A percentile compares a stretch with the other conserved stretches of the same genome.
These are phyloP conservation scores for Penicillium parvum DNA, from an alignment of 495 filamentous ascomycete genomes.

Conservation along the genomic window DNA sequence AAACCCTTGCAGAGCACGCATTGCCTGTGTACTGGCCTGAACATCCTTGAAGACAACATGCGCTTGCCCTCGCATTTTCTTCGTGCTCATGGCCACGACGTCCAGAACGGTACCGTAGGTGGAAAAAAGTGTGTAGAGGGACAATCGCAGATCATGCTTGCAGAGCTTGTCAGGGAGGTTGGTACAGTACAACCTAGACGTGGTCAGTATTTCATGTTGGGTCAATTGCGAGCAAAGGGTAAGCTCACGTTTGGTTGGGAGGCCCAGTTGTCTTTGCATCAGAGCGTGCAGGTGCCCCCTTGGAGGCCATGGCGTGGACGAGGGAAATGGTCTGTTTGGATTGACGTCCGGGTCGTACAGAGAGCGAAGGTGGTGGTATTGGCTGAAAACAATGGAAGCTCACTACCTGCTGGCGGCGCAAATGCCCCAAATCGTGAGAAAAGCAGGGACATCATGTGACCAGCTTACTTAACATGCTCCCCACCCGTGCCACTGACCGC, in stretches of 20 bases:
- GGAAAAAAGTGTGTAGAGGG: conserved; percentile 88
- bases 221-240: conserved; percentile 9
- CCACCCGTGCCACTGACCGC: too few relatives aligned
- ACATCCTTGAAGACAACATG: conserved; percentile 88
- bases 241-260: conserved; percentile 70
- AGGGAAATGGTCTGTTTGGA: background rate
- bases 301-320: conserved; percentile 35
- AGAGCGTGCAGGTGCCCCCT: conserved; percentile 30
- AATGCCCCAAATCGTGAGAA: conserved; percentile 14
- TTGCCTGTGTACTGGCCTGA: conserved; percentile 80
- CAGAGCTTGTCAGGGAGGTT: conserved; percentile 83
- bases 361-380: background rate
- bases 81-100: conserved; percentile 82
- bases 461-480: conserved; percentile 19
- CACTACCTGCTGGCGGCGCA: conserved; percentile 1
- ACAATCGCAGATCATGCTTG: conserved; percentile 76
- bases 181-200: conserved; percentile 70
- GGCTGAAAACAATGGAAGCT: too few relatives aligned
- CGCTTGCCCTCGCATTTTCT: conserved; percentile 91
- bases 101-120: conserved; percentile 93
- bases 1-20: conserved; percentile 81
- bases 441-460: conserved; percentile 9
- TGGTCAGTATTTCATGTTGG: conserved; percentile 23
- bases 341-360: background rate
- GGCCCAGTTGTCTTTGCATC: conserved; percentile 38